phyloP scores from a whole-genome alignment of 495 filamentous ascomycete genomes.

The Aspergillus campestris region DNA sequence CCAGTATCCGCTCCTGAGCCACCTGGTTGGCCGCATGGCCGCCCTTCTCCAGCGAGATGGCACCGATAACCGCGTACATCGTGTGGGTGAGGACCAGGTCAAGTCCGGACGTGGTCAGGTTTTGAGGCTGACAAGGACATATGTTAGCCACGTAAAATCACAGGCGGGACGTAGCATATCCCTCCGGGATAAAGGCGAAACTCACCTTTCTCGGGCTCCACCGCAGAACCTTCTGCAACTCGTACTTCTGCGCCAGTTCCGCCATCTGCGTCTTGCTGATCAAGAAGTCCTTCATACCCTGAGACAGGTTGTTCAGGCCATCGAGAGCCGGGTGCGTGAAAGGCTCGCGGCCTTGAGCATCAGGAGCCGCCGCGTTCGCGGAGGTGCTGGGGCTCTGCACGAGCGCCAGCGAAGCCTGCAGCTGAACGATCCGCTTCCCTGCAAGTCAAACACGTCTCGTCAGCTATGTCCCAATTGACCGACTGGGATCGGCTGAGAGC shows the following conservation, averaged over 20 bases:
- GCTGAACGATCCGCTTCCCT: slow-evolving; percentile 74
- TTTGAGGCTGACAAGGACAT: slow-evolving; percentile 47
- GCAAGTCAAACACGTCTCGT: slow-evolving; percentile 7
- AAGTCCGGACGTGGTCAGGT: slow-evolving; percentile 63
- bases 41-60: slow-evolving; percentile 76
- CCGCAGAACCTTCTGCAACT: slow-evolving; percentile 63
- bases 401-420: slow-evolving; percentile 68
- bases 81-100: slow-evolving; percentile 63
- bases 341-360: slow-evolving; percentile 48
- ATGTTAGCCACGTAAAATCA: slow-evolving; percentile 1
- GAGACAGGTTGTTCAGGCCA: slow-evolving; percentile 59
- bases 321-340: slow-evolving; percentile 67
- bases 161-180: too few relatives aligned
- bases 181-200: not conserved
- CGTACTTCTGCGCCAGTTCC: slow-evolving; percentile 57
- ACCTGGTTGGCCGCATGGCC: slow-evolving; percentile 67
- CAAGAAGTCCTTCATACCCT: slow-evolving; percentile 45
- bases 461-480: slow-evolving; percentile 1
- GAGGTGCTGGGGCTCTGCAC: slow-evolving; percentile 39
- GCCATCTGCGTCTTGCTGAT: slow-evolving; percentile 52
- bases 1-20: slow-evolving; percentile 68
- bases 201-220: slow-evolving; percentile 81
- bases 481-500: not conserved
- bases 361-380: slow-evolving; percentile 12
- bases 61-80: slow-evolving; percentile 79